These are phyloP conservation scores for Calonectria henricotiae DNA, from an alignment of 2,329 filamentous ascomycete species.

Conservation along the genomic window DNA sequence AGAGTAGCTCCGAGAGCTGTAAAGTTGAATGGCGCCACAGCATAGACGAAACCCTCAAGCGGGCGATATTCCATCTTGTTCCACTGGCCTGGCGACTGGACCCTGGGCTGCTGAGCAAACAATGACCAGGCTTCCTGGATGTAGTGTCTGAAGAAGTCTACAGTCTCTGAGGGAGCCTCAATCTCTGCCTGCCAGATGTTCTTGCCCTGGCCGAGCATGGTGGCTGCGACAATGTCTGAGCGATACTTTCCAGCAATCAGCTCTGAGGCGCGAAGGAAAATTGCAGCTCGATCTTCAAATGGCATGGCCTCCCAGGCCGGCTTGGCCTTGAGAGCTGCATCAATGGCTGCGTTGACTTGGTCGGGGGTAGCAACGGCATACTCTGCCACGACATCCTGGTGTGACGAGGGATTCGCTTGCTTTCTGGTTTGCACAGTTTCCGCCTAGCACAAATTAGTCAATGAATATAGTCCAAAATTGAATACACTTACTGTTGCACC, in stretches of 20 bases:
- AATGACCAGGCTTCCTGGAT: slow-evolving; percentile 44
- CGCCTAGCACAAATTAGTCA: slow-evolving; percentile 8
- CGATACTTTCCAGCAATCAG: slow-evolving; percentile 45
- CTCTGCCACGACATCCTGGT: slow-evolving; percentile 41
- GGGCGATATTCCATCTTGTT: slow-evolving; percentile 57
- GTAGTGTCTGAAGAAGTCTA: slow-evolving; percentile 58
- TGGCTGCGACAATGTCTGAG: slow-evolving; percentile 43
- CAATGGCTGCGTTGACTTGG: slow-evolving; percentile 45
- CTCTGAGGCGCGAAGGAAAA: slow-evolving; percentile 44
- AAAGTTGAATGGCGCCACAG: slow-evolving; percentile 63
- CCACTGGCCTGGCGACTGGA: slow-evolving; percentile 38
- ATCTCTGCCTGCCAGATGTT: slow-evolving; percentile 47
- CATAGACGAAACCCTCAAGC: slow-evolving; percentile 62
- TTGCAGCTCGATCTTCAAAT: slow-evolving; percentile 42
- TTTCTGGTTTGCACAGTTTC: slow-evolving; percentile 36
- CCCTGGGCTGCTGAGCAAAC: slow-evolving; percentile 37
- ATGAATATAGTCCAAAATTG: fast-evolving
- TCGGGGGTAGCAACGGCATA: slow-evolving; percentile 43
- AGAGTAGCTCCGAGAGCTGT: slow-evolving; percentile 61
- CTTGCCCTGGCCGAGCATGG: slow-evolving; percentile 47
- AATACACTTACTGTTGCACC: slow-evolving; percentile 17
- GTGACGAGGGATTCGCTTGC: slow-evolving; percentile 43
- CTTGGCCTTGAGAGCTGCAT: slow-evolving; percentile 42
- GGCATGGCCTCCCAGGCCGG: slow-evolving; percentile 42
- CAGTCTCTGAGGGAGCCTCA: slow-evolving; percentile 45